A percentile compares a stretch with the other conserved stretches of the same genome.
phyloP scores from a whole-genome alignment of 768 basidiomycete species.

The Russula sp. region DNA sequence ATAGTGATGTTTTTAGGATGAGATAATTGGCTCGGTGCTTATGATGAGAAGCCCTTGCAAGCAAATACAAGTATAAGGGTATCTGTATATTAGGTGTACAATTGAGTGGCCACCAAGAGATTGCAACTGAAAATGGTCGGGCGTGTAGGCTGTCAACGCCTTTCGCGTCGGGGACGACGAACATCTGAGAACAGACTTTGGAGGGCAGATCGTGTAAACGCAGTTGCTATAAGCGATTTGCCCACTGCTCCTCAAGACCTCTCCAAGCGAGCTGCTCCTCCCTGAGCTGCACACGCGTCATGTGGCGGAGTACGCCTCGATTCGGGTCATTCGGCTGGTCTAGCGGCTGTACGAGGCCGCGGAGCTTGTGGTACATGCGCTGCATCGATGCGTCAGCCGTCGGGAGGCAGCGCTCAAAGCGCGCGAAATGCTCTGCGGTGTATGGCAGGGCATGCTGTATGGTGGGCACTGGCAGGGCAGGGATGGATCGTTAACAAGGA shows the following conservation, averaged over 20 bases:
- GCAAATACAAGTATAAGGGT: background rate
- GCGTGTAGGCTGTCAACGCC: background rate
- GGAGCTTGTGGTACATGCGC: background rate
- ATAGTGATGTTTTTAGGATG: background rate
- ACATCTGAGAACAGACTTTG: background rate
- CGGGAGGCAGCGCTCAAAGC: constrained; percentile 4
- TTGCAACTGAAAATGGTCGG: background rate
- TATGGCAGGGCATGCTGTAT: background rate
- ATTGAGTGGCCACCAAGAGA: background rate
- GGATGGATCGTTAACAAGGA: background rate
- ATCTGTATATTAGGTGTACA: background rate
- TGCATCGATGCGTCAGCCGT: constrained; percentile 6
- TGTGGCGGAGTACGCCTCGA: constrained; percentile 6
- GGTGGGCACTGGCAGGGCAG: background rate
- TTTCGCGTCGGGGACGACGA: background rate
- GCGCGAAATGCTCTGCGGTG: background rate
- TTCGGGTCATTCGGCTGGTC: constrained; percentile 2
- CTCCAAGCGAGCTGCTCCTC: background rate
- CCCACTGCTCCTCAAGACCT: constrained; percentile 4
- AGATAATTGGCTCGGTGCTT: background rate
- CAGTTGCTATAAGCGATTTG: background rate
- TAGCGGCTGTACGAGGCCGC: constrained; percentile 6
- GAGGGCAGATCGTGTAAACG: background rate
- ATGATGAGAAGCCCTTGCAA: background rate
- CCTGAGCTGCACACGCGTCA: constrained; percentile 6